phyloP scores from a whole-genome alignment of 23 red algal species.

The Gracilariopsis chorda region DNA sequence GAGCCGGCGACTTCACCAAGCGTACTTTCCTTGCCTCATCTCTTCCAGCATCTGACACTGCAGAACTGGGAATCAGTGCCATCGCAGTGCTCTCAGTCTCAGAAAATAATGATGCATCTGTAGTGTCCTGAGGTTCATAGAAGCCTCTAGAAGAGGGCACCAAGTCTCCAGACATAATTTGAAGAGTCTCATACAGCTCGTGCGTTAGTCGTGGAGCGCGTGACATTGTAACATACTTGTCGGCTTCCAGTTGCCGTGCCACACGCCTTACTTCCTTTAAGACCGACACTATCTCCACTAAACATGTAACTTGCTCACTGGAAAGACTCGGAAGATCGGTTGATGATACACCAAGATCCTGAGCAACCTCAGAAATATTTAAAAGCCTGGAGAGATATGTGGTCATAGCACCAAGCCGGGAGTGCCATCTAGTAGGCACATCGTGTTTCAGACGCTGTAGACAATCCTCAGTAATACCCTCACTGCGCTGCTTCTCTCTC shows the following conservation, averaged over 20 bases:
- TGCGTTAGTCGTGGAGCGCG: neutral
- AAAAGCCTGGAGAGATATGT: neutral
- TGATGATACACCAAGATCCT: neutral
- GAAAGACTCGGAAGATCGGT: neutral
- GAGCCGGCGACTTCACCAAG: too few relatives aligned
- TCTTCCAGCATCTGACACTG: too few relatives aligned
- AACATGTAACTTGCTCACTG: neutral
- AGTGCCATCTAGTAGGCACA: neutral
- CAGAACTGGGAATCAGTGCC: too few relatives aligned
- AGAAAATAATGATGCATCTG: neutral
- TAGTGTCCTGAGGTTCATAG: neutral
- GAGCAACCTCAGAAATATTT: neutral
- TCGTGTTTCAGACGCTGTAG: slow-evolving; percentile 1
- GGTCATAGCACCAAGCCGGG: neutral
- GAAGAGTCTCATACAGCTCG: neutral
- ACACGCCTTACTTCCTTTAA: neutral
- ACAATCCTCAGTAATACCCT: neutral
- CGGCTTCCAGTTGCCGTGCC: neutral
- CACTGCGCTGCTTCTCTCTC: neutral
- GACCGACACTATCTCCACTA: neutral
- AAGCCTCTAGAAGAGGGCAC: neutral
- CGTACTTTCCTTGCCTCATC: too few relatives aligned
- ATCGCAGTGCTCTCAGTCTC: neutral
- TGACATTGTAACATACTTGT: neutral
- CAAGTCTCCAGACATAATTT: neutral